Evolutionary conservation across 2,329 filamentous ascomycete genomes (phyloP), one percentile per base, ranked within the genome.

Genomic region (Pestalotiopsis fici): DNA sequence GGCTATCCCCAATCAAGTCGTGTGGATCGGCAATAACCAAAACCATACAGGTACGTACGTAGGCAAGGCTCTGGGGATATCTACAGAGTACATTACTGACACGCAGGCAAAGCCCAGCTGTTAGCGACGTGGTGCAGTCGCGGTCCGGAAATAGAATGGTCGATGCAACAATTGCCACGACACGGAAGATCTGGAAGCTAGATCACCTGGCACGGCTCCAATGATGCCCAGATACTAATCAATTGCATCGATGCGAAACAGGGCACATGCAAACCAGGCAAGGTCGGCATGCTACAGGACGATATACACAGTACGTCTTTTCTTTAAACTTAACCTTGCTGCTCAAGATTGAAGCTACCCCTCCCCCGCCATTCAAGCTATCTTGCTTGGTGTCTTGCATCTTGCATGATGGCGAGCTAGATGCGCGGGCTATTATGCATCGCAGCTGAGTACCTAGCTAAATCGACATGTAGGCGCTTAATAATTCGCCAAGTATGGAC

Each of bases 341-440:
- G 43, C 57, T 35, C 31, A 9, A 13, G 21, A 37, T n/a, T 37
- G 31, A 37, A 60, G 57, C 57, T 60, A 60, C 57, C 57, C 57
- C 57, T 60, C 57, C 57, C 57, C 57, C 57, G 57, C 57, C 28
- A 60, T 60, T 13, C 13, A 25, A 57, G 55, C 55, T 57, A 31
- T 50, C 43, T 50, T 50, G 43, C 43, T 50, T 50, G 43, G 43
- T 50, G 43, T 50, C 43, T 50, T 50, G 43, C 43, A 50, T 50
- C 43, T 31, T 57, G 55, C 55, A 57, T 57, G 27, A 57, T 13
- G 55, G 31, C 7, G 31, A 35, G 31, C 31, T 35, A 35, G 31
- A 35, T 35, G 31, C n/a, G 31, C 31, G 11, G 11, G 31, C 31
- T 35, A 35, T 35, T 11, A 35, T 35, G 31, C 31, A 35, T 35